Conservation (phyloP, 805 yeast species). For the Candida caryicola region DNA sequence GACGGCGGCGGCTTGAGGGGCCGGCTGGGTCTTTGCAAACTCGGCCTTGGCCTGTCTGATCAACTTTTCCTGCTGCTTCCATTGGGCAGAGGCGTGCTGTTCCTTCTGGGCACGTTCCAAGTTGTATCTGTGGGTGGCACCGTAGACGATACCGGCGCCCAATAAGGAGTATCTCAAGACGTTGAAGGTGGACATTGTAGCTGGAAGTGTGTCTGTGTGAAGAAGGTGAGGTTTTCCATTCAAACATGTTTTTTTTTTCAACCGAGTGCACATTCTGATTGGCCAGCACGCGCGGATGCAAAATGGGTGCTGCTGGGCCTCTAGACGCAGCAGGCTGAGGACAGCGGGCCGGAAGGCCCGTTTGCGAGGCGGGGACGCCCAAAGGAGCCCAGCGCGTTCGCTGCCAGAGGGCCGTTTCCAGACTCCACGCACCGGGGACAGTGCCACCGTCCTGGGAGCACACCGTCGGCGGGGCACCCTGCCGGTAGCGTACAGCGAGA, state of each 20-base stretch:
- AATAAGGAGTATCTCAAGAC: slow-evolving; percentile 91
- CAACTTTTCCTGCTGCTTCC: slow-evolving; percentile 65
- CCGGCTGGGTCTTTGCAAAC: slow-evolving; percentile 62
- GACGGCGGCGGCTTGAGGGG: slow-evolving; percentile 38
- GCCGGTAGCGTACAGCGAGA: no score
- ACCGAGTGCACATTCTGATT: slow-evolving; percentile 4
- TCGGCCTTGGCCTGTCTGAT: slow-evolving; percentile 87
- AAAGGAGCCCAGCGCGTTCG: no score
- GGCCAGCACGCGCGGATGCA: background rate
- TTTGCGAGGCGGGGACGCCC: no score
- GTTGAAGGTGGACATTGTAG: slow-evolving; percentile 44
- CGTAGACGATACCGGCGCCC: slow-evolving; percentile 84
- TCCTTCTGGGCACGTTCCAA: slow-evolving; percentile 60
- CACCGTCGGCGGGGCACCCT: no score
- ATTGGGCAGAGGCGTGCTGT: slow-evolving; percentile 56
- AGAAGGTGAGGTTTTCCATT: background rate
- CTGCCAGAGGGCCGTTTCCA: no score
- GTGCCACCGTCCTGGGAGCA: no score
- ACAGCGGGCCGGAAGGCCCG: no score
- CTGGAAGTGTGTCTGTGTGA: background rate
- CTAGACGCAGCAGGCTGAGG: no score
- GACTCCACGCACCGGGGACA: no score
- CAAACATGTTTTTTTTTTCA: background rate
- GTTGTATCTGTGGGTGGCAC: slow-evolving; percentile 77
- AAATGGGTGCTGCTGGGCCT: no score